phyloP scores from a whole-genome alignment of 345 rosid species.

The Arabidopsis suecica region DNA sequence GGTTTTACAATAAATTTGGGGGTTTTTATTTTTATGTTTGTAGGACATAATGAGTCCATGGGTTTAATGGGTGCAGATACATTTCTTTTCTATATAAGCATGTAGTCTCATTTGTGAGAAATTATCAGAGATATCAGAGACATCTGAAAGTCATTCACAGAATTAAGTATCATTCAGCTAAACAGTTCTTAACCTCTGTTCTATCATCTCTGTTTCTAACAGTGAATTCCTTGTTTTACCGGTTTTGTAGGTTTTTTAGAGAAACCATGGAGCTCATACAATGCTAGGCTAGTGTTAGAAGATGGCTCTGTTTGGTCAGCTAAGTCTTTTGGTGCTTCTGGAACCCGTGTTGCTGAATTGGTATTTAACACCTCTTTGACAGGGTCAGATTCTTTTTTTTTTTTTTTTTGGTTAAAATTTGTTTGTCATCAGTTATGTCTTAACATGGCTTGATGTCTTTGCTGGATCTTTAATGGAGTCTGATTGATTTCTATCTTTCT shows the following conservation, averaged over 20 bases:
- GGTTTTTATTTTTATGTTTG: no score
- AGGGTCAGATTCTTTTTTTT: neutral
- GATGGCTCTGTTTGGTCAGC: neutral
- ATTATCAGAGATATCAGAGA: no score
- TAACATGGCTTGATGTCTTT: neutral
- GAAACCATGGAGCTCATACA: neutral
- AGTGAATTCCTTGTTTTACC: neutral
- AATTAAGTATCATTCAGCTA: no score
- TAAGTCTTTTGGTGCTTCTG: neutral
- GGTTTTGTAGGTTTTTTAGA: neutral
- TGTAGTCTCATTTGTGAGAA: no score
- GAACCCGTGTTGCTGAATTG: neutral
- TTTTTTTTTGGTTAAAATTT: no score
- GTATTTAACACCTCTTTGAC: neutral
- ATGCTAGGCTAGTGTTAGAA: neutral
- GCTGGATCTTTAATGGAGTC: neutral
- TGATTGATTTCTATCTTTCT: conserved; percentile 11
- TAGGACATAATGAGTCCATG: no score
- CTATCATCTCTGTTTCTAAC: no score
- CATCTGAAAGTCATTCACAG: no score
- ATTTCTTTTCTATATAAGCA: no score
- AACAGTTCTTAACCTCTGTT: no score
- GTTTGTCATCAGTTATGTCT: neutral
- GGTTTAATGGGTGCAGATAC: no score
- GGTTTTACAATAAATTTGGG: no score